Evolutionary conservation across 164 flowering plant species (phyloP).

Genomic region (Magnolia changhungtana): DNA sequence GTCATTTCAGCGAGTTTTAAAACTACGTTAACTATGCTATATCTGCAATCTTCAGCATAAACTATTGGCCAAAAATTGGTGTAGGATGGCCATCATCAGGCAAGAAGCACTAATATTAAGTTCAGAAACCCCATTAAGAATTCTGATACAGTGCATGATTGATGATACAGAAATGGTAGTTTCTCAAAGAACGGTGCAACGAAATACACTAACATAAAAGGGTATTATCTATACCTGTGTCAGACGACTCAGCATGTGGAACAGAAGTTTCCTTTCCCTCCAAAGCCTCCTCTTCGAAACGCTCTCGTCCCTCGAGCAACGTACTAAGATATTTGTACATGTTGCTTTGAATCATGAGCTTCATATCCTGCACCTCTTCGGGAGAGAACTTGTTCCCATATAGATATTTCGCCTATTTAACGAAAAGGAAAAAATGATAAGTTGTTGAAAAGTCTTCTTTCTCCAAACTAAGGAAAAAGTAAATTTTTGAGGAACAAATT

Average conservation of each 20-base stretch:
- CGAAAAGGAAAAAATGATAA: background rate
- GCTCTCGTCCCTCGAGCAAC: constrained; percentile 32
- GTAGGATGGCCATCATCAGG: too few relatives aligned
- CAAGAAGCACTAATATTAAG: too few relatives aligned
- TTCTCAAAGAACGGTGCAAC: too few relatives aligned
- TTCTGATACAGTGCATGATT: too few relatives aligned
- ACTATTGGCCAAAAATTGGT: too few relatives aligned
- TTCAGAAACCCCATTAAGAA: too few relatives aligned
- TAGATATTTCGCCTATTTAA: constrained; percentile 25
- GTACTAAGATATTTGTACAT: constrained; percentile 32
- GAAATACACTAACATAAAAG: background rate
- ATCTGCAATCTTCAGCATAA: too few relatives aligned
- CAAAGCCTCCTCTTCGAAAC: constrained; percentile 33
- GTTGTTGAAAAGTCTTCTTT: background rate
- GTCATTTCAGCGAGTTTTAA: too few relatives aligned
- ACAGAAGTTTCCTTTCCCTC: constrained; percentile 3
- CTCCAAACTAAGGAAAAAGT: background rate
- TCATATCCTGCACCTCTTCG: constrained; percentile 26
- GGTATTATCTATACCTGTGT: constrained; percentile 18
- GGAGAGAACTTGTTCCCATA: constrained; percentile 27
- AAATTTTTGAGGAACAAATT: too few relatives aligned
- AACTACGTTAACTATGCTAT: too few relatives aligned
- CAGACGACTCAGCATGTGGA: constrained; percentile 21
- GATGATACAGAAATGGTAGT: too few relatives aligned
- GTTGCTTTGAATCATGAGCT: constrained; percentile 34